Conservation (phyloP, 306 rosid species). For the Castanea mollissima region DNA sequence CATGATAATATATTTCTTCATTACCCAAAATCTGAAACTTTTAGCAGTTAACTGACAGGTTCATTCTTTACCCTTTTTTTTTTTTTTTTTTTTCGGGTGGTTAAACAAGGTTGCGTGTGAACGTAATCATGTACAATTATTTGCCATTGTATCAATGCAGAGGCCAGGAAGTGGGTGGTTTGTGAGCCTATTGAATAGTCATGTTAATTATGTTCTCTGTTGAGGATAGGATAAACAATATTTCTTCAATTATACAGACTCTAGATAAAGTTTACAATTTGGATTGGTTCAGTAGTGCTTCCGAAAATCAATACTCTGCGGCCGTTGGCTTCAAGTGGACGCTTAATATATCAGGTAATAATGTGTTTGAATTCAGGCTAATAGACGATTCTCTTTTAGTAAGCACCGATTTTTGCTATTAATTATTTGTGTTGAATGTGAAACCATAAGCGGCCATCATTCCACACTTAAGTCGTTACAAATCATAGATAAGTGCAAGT, state of each 20-base stretch:
- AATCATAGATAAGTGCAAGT: background rate
- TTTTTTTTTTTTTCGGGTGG: background rate
- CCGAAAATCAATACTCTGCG: conserved; percentile 87
- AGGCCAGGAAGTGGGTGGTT: conserved; percentile 97
- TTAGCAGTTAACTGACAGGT: conserved; percentile 63
- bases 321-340: conserved; percentile 99
- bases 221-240: conserved; percentile 59
- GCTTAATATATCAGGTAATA: conserved; percentile 76
- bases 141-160: conserved; percentile 81
- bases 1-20: conserved; percentile 26
- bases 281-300: conserved; percentile 95
- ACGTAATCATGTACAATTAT: conserved; percentile 72
- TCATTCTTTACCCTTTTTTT: background rate
- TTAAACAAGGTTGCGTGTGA: conserved; percentile 69
- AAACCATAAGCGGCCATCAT: background rate
- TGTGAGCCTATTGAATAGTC: conserved; percentile 86
- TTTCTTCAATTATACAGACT: conserved; percentile 66
- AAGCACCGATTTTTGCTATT: background rate
- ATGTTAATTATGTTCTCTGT: conserved; percentile 62
- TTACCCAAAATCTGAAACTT: conserved; percentile 77
- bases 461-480: background rate
- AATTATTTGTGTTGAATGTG: background rate
- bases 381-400: background rate
- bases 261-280: conserved; percentile 79
- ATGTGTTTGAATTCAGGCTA: background rate